Evolutionary conservation across 495 filamentous ascomycete genomes (phyloP), one percentile per base, ranked within the genome.

Genomic region (Tuber magnatum): DNA sequence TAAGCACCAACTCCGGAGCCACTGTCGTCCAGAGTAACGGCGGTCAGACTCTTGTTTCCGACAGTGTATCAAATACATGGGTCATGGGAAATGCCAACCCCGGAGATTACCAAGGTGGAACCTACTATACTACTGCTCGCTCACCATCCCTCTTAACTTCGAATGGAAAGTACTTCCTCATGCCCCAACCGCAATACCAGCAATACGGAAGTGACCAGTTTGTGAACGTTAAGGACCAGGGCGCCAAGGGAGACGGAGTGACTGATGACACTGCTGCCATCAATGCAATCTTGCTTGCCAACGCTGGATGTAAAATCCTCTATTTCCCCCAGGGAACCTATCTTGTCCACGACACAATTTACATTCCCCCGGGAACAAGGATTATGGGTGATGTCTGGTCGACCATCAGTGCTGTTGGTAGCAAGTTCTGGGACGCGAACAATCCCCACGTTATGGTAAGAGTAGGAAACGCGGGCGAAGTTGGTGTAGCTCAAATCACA

Each of bases 201-300:
- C 80, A 93, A 74, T 91, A 97, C 83, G 91, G 89, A 2, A 81
- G 84, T 0, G 89, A 91, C 2, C 93, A 96, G 80, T 97, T 89
- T 83, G 91, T 93, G 70, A 96, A 97, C 82, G 93, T 97, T 39
- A 90, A 88, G 84, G 93, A 97, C 77, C 93, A 88, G 78, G 92
- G 92, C 41, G 92, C 91, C 5, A 90, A 86, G 74, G 91, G 89
- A 81, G 92, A 94, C 72, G 93, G 93, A 35, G 83, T 85, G 0
- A 92, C 91, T 9, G 93, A 97, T 83, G 93, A 97, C 81, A 94
- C 93, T 5, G 91, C 83, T 39, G 92, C 93, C 39, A 94, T 97
- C 86, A 97, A 97, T 85, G 84, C 86, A 76, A 93, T 94, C 69
- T 91, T 97, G 77, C 85, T 88, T 9, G 88, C 89, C 46, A 92